Conservation (phyloP, 2,329 filamentous ascomycete genomes). For the Hirsutella rhossiliensis region DNA sequence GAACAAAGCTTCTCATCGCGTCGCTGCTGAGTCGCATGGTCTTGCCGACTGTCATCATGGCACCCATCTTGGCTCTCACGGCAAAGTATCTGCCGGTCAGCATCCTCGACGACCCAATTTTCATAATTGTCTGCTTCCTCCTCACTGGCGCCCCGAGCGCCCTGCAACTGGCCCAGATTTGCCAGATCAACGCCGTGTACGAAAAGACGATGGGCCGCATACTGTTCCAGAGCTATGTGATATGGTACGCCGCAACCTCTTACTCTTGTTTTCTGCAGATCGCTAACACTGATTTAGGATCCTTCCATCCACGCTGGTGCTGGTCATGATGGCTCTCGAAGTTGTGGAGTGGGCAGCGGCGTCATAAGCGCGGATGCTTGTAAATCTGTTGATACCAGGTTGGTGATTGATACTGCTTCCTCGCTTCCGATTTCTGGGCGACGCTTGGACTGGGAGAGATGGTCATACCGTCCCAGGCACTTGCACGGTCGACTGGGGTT, state of each 20-base stretch:
- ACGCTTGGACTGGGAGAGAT: too few relatives aligned
- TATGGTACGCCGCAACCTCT: constrained; percentile 52
- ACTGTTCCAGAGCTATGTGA: constrained; percentile 77
- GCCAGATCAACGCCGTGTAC: constrained; percentile 94
- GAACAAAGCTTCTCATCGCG: constrained; percentile 71
- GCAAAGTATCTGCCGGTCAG: constrained; percentile 88
- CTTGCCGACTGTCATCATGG: constrained; percentile 83
- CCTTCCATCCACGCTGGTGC: constrained; percentile 76
- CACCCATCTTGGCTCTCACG: constrained; percentile 71
- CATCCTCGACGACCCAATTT: constrained; percentile 95
- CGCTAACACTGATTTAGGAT: constrained; percentile 46
- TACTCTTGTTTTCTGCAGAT: constrained; percentile 9
- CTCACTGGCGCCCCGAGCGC: constrained; percentile 89
- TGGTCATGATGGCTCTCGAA: constrained; percentile 86
- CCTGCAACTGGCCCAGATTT: constrained; percentile 92
- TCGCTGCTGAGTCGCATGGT: constrained; percentile 85
- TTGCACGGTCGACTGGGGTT: too few relatives aligned
- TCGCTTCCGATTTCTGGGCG: too few relatives aligned
- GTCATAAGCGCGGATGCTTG: too few relatives aligned
- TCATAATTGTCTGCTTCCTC: constrained; percentile 94
- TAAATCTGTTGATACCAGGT: too few relatives aligned
- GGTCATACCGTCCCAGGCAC: too few relatives aligned
- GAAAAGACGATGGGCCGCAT: constrained; percentile 89
- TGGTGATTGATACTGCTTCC: too few relatives aligned
- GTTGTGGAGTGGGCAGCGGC: constrained; percentile 79